These are phyloP conservation scores for Carex littledalei DNA, from an alignment of 176 grass and related monocot genomes.

Conservation along the genomic window DNA sequence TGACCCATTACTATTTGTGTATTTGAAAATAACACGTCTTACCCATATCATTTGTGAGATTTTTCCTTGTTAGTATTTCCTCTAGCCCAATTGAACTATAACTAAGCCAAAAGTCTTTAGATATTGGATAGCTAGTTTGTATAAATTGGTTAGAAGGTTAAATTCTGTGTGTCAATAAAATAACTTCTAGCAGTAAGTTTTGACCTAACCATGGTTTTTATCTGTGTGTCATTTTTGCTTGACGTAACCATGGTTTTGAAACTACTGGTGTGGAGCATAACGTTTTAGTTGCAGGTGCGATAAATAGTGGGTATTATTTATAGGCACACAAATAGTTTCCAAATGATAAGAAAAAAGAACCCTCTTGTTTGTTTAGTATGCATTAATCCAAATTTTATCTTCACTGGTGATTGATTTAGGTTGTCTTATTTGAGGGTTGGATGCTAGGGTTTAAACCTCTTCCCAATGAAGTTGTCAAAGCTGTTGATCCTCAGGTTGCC, in stretches of 20 bases:
- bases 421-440: conserved; percentile 98
- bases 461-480: conserved; percentile 80
- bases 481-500: conserved; percentile 62
- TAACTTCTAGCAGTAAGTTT: neutral
- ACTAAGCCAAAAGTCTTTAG: neutral
- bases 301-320: neutral
- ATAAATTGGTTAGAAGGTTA: neutral
- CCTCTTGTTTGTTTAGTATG: neutral
- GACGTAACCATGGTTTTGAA: neutral
- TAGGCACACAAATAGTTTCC: neutral
- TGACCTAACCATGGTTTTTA: too few species aligned
- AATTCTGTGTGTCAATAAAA: neutral
- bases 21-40: neutral
- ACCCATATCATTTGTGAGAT: neutral
- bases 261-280: neutral
- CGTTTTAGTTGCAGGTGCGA: neutral
- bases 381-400: neutral
- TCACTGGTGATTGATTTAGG: conserved; percentile 43
- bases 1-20: neutral
- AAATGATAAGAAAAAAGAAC: neutral
- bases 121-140: neutral
- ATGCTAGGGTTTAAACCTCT: conserved; percentile 99
- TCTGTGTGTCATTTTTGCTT: neutral
- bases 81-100: neutral
- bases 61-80: neutral